Evolutionary conservation across 164 flowering plant genomes (phyloP), one percentile per base, ranked within the genome.

Genomic region (Sextonia rubra): DNA sequence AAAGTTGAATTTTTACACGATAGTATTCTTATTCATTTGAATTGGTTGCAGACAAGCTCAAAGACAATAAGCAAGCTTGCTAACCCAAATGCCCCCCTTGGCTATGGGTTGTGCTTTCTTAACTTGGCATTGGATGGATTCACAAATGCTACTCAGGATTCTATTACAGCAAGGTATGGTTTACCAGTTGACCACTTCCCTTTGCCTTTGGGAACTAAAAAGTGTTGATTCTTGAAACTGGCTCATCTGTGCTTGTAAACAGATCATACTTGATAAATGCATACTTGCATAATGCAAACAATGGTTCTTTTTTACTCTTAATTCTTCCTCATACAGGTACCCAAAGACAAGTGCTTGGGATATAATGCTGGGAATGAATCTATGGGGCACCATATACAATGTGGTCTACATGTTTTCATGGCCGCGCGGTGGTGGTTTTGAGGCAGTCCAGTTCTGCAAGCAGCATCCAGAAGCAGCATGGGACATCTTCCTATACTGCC

Each of bases 271-370:
- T 7, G 44, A 37, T 37, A 37, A 37, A 37, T 58, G 61, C 61
- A 17, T 58, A 23, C 61, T 61, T 25, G 64, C 27, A 61, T 15
- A 23, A 25, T 61, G 64, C 22, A 9, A 22, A 61, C 15, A 24
- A n/a, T 52, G 67, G 44, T 61, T 37, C 9, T 30, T 25, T 29
- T 64, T 8, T 17, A 27, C 30, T 14, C 3, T 23, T 23, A 37
- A 66, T 37, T 20, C 52, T 2, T 37, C 24, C 17, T 37, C 25
- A 8, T 66, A 12, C 85, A 95, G 99, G 89, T 95, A 90, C 75
- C 98, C 97, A 37, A 91, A 93, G 82, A 95, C 99, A 24, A 88
- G 84, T 77, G 99, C 98, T 11, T 93, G 99, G 99, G 93, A 91
- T 61, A 95, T 95, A 77, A 93, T 95, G 99, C 73, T 93, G 62